A percentile compares a stretch with the other conserved stretches of the same genome.
Evolutionary conservation across 176 grass and related monocot genomes (phyloP).

Genomic region (Miscanthus lutarioriparius): DNA sequence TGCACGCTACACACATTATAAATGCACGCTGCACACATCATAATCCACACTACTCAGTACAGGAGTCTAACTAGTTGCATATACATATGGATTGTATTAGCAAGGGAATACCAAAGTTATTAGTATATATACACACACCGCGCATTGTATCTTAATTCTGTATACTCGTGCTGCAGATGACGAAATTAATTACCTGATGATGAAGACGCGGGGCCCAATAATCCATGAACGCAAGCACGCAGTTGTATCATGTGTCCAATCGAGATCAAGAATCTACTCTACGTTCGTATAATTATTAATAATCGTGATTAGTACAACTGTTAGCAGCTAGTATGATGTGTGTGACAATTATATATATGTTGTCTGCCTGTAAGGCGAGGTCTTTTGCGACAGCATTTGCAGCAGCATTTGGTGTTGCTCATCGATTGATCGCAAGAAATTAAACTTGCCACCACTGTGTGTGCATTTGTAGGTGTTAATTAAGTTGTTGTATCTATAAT

Average conservation of each 20-base stretch:
- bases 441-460: neutral
- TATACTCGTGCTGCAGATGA: conserved; percentile 23
- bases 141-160: neutral
- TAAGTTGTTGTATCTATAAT: neutral
- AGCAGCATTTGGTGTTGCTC: neutral
- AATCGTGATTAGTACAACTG: neutral
- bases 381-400: neutral
- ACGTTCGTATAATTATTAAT: neutral
- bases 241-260: neutral
- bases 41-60: neutral
- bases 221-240: neutral
- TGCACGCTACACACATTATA: neutral
- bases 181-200: neutral
- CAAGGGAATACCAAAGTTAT: neutral
- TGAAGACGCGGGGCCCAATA: neutral
- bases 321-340: neutral
- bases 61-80: neutral
- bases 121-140: neutral
- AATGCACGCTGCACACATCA: neutral
- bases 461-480: neutral
- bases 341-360: neutral
- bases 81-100: neutral
- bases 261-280: conserved; percentile 3
- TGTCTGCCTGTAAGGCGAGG: too few relatives aligned
- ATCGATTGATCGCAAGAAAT: neutral